Evolutionary conservation across 352 stramenopile species (phyloP).

Genomic region (Blastocystis sp.): DNA sequence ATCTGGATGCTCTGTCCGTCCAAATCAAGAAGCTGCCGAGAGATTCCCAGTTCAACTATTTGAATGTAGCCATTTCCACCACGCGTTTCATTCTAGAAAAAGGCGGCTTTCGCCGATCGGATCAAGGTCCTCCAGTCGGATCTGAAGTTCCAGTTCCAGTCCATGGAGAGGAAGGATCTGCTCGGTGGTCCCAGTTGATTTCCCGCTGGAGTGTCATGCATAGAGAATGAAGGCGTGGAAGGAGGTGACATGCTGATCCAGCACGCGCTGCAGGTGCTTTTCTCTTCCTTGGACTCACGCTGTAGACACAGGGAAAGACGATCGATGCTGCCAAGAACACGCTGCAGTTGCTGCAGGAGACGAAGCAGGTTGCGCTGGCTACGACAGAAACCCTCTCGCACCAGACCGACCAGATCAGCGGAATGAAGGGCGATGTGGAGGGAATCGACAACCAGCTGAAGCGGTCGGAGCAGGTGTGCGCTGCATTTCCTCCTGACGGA

Average conservation of each 20-base stretch:
- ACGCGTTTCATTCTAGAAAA: conserved; percentile 15
- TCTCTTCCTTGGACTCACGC: neutral
- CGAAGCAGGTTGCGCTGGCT: conserved; percentile 28
- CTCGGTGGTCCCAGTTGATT: neutral
- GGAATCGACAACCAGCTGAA: conserved; percentile 46
- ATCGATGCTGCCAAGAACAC: conserved; percentile 55
- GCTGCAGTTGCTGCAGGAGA: conserved; percentile 25
- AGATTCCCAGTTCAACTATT: conserved; percentile 32
- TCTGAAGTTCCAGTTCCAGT: conserved; percentile 53
- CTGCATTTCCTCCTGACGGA: neutral
- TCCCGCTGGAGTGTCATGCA: neutral
- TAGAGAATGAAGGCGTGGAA: conserved; percentile 38
- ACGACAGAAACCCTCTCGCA: conserved; percentile 32
- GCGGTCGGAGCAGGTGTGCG: conserved; percentile 20
- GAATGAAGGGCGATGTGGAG: conserved; percentile 51
- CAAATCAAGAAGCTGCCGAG: conserved; percentile 55
- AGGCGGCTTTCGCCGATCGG: conserved; percentile 27
- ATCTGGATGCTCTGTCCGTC: conserved; percentile 18
- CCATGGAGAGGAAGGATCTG: conserved; percentile 43
- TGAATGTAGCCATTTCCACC: neutral
- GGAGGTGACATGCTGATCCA: conserved; percentile 52
- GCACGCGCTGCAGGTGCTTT: conserved; percentile 15
- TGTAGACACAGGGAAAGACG: conserved; percentile 51
- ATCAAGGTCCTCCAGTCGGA: conserved; percentile 54
- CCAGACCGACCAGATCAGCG: conserved; percentile 30